These are phyloP conservation scores for Colletotrichum sojae DNA, from an alignment of 2,329 filamentous ascomycete species.

Conservation along the genomic window DNA sequence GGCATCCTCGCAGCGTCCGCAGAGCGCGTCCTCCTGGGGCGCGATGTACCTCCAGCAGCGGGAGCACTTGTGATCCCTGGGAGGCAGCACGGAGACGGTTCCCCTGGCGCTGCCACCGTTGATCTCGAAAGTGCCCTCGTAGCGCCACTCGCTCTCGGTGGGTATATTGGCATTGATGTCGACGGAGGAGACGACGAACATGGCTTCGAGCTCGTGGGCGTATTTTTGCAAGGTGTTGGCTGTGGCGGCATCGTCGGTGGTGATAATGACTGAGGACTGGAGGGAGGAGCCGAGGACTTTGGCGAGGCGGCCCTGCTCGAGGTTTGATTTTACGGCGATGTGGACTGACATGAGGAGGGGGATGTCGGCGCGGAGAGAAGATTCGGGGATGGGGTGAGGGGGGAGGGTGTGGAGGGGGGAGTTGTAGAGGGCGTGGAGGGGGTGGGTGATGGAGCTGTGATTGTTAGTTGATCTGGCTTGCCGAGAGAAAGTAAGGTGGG, in stretches of 20 bases:
- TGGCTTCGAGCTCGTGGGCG: conserved; percentile 68
- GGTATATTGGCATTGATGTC: conserved; percentile 57
- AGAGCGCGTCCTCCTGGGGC: conserved; percentile 76
- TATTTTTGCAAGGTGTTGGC: conserved; percentile 56
- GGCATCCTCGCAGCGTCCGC: conserved; percentile 79
- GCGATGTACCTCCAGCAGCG: conserved; percentile 92
- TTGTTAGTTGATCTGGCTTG: neutral
- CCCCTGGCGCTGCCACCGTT: conserved; percentile 50
- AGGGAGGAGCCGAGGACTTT: conserved; percentile 86
- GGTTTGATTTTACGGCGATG: conserved; percentile 78
- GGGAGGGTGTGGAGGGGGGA: conserved; percentile 58
- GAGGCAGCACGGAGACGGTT: conserved; percentile 63
- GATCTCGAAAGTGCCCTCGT: conserved; percentile 59
- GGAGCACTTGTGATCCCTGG: conserved; percentile 78
- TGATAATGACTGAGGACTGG: conserved; percentile 78
- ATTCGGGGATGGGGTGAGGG: conserved; percentile 56
- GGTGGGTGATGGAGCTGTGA: conserved; percentile 49
- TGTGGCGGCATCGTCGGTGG: conserved; percentile 56
- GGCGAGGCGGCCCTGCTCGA: conserved; percentile 79
- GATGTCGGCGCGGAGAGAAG: conserved; percentile 58
- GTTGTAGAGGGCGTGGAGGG: conserved; percentile 63
- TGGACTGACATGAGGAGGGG: conserved; percentile 69
- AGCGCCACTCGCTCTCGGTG: conserved; percentile 55
- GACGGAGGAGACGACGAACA: conserved; percentile 80
- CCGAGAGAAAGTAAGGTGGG: conserved; percentile 48